A percentile compares a stretch with the other conserved stretches of the same genome.
phyloP scores from a whole-genome alignment of 2,329 filamentous ascomycete species.

The Sporothrix pseudoabietina region DNA sequence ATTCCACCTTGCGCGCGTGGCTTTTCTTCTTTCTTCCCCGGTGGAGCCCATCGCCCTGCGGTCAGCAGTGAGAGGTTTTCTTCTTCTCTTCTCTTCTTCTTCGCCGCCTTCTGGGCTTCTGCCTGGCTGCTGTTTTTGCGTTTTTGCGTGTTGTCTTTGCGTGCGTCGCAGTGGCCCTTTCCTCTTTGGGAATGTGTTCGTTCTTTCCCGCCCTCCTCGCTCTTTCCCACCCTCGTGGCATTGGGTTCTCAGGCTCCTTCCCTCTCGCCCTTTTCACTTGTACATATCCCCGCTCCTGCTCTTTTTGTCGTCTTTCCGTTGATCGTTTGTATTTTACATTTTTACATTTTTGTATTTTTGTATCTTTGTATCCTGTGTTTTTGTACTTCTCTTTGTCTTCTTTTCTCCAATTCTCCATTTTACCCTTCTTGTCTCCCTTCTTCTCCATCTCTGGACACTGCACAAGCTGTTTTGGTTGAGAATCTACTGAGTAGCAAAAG shows the following conservation, averaged over 20 bases:
- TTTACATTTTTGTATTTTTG: background rate
- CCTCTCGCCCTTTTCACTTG: background rate
- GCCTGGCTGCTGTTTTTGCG: background rate
- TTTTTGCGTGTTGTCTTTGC: slow-evolving; percentile 6
- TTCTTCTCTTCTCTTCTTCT: slow-evolving; percentile 5
- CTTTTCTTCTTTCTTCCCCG: slow-evolving; percentile 8
- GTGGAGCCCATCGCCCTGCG: background rate
- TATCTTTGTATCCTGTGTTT: background rate
- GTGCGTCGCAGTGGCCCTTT: slow-evolving; percentile 19
- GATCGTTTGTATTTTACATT: background rate
- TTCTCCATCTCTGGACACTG: slow-evolving; percentile 6
- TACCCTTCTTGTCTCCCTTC: slow-evolving; percentile 3
- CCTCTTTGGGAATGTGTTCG: slow-evolving; percentile 14
- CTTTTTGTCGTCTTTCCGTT: background rate
- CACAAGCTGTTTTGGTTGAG: slow-evolving; percentile 6
- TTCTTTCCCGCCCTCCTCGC: slow-evolving; percentile 8
- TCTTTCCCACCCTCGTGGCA: background rate
- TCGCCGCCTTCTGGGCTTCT: background rate
- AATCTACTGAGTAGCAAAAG: background rate
- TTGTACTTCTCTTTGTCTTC: background rate
- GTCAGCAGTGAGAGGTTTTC: slow-evolving; percentile 23
- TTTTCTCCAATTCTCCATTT: background rate
- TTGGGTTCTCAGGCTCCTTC: background rate
- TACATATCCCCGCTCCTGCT: background rate
- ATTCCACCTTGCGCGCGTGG: slow-evolving; percentile 7